Evolutionary conservation across 2,329 filamentous ascomycete genomes (phyloP).

Genomic region (Ophiocordyceps camponoti-saundersi): DNA sequence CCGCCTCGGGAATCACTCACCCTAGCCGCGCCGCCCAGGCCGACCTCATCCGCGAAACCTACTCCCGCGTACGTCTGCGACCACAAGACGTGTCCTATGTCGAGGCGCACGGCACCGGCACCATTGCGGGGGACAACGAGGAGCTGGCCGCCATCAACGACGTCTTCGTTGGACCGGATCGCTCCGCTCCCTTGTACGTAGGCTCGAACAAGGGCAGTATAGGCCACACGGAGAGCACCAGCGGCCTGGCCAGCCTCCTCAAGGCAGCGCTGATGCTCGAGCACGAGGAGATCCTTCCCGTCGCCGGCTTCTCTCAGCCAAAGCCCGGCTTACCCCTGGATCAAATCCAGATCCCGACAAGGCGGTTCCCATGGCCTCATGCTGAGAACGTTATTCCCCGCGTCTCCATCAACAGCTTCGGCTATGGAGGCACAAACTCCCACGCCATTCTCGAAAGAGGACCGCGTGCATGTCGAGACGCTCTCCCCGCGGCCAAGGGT

Average conservation of each 20-base stretch:
- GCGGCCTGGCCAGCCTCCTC: slow-evolving; percentile 10
- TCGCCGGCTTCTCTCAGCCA: slow-evolving; percentile 4
- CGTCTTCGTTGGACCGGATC: slow-evolving; percentile 8
- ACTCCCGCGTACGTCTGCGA: slow-evolving; percentile 7
- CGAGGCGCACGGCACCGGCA: slow-evolving; percentile 16
- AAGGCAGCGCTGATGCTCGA: slow-evolving; percentile 11
- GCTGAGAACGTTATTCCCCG: slow-evolving; percentile 16
- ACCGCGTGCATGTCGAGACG: not conserved
- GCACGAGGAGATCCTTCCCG: slow-evolving; percentile 7
- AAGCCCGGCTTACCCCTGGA: not conserved
- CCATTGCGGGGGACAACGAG: slow-evolving; percentile 18
- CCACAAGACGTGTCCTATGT: slow-evolving; percentile 4
- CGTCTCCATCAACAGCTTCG: slow-evolving; percentile 27
- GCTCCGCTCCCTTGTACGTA: slow-evolving; percentile 3
- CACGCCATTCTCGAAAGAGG: slow-evolving; percentile 18
- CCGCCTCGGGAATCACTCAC: slow-evolving; percentile 21
- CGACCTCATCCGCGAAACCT: slow-evolving; percentile 12
- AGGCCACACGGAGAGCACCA: slow-evolving; percentile 11
- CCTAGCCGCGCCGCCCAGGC: slow-evolving; percentile 16
- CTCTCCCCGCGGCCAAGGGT: no score
- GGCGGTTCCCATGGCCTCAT: slow-evolving; percentile 15
- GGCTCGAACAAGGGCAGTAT: slow-evolving; percentile 12
- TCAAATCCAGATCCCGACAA: slow-evolving; percentile 11
- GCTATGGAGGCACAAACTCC: slow-evolving; percentile 23
- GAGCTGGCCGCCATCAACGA: slow-evolving; percentile 16